Base-by-base conservation (phyloP, 805 yeast genomes). In the Alloascoidea hylecoeti region DNA sequence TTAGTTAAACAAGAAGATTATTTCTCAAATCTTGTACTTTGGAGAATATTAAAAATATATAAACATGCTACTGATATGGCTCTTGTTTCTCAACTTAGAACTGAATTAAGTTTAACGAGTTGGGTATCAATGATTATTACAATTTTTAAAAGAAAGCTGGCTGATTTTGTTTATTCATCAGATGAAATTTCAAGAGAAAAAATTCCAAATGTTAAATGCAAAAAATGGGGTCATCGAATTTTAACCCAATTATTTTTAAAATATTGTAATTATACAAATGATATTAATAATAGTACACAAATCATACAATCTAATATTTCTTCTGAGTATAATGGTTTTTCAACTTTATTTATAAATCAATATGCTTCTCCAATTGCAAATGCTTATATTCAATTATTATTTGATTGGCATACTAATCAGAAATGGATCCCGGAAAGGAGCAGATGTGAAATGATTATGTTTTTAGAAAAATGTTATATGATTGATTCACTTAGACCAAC, bases 381-480 rank as follows among this genome's bases (percentile, higher is more conserved):
- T 9, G 30, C 30, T n/a, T 23, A 23, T 23, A 9, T 23, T n/a
- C 30, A n/a, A 9, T n/a, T 9, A 9, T 23, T 23, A 9, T n/a
- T 9, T n/a, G 30, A 23, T n/a, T 23, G 30, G 30, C n/a, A n/a
- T n/a, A n/a, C 9, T 9, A 23, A 23, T 23, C 13, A n/a, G 9
- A 9, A 9, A 23, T 23, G 30, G 30, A 23, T 23, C n/a, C 30
- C 30, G 30, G 30, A 23, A 23, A 23, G 30, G 30, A 23, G 30
- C 30, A 23, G 30, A 23, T 23, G 30, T 23, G 30, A 23, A n/a
- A 23, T 23, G 30, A 9, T 23, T n/a, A 23, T 23, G 9, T 23
- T 23, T 23, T 23, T 23, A 23, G 30, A 23, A 23, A 23, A 23
- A 23, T 23, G 30, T 9, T 23, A 9, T 23, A 9, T 23, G 30